Percentiles rank a stretch among this genome's conserved stretches.
These are phyloP conservation scores for barrel medic (Medicago truncatula) DNA, from an alignment of 306 rosid species.

Conservation along the genomic window MtrunA17r5.0-ANR NC_053043.1:46117501-46118000, in stretches of 20 bases:
- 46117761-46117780: slow-evolving; percentile 11
- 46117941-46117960: slow-evolving; percentile 24
- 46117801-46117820: not conserved
- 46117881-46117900: not conserved
- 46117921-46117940: not conserved
- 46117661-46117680: slow-evolving; percentile 87
- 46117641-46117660: slow-evolving; percentile 36
- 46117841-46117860: slow-evolving; percentile 93
- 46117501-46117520: slow-evolving; percentile 86
- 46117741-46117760: slow-evolving; percentile 23
- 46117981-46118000: slow-evolving; percentile 67
- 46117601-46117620: slow-evolving; percentile 8
- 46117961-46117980: slow-evolving; percentile 26
- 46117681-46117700: slow-evolving; percentile 92
- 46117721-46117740: slow-evolving; percentile 84
- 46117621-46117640: slow-evolving; percentile 19
- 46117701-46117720: slow-evolving; percentile 73
- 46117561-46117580: slow-evolving; percentile 8
- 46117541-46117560: slow-evolving; percentile 39
- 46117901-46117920: slow-evolving; percentile 18
- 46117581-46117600: slow-evolving; percentile 16
- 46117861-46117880: slow-evolving; percentile 74
- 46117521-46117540: slow-evolving; percentile 73
- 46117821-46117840: slow-evolving; percentile 80
- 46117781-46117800: slow-evolving; percentile 36